Evolutionary conservation across 1,284 basidiomycete species (phyloP).

Genomic region (Ustilago curta): DNA sequence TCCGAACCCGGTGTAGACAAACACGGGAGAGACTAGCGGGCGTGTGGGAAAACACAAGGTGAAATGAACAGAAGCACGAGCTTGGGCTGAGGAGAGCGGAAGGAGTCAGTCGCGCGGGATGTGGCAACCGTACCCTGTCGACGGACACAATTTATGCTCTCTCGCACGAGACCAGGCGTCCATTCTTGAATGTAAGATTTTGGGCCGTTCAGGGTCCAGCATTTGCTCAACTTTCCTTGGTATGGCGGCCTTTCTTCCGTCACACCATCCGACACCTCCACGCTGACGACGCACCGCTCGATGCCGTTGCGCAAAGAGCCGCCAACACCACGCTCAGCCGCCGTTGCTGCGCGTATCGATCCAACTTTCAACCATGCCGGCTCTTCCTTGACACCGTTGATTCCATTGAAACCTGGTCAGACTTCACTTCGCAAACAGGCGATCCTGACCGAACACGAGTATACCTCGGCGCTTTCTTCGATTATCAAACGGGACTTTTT

Average conservation of each 20-base stretch:
- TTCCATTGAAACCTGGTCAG: constrained; percentile 48
- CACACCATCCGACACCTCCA: constrained; percentile 1
- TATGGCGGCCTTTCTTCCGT: background rate
- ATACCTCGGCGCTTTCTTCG: constrained; percentile 87
- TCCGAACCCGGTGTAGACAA: too few species aligned
- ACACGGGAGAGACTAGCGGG: too few species aligned
- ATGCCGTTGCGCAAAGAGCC: constrained; percentile 50
- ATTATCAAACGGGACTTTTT: constrained; percentile 99
- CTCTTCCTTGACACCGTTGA: constrained; percentile 39
- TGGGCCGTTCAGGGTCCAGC: constrained; percentile 22
- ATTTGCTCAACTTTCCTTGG: constrained; percentile 6
- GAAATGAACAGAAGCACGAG: too few species aligned
- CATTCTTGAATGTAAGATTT: constrained; percentile 6
- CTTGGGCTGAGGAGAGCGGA: too few species aligned
- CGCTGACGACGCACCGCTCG: background rate
- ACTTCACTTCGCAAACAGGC: constrained; percentile 56
- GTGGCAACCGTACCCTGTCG: too few species aligned
- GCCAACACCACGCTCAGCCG: constrained; percentile 45
- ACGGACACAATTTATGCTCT: too few species aligned
- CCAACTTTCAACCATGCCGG: background rate
- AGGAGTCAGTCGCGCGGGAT: too few species aligned
- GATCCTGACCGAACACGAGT: constrained; percentile 81
- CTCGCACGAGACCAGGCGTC: too few species aligned
- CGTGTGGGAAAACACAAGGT: too few species aligned
- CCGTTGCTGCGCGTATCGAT: constrained; percentile 14